Base-by-base conservation (phyloP, 108 stramenopile genomes). In the Conticribra guillardii region DNA sequence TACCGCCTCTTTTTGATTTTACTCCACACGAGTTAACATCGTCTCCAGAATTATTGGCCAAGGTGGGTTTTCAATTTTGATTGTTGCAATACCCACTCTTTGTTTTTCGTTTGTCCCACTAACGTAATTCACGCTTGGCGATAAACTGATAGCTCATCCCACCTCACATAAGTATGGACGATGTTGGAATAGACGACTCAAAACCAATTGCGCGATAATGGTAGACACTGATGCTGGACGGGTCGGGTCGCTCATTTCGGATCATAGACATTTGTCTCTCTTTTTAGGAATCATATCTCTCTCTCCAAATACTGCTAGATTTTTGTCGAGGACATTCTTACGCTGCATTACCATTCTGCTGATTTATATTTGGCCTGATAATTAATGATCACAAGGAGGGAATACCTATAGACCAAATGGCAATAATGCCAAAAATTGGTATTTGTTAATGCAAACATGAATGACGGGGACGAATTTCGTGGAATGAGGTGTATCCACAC, bases 1-100 rank as follows among this genome's bases (percentile, higher is more conserved):
- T 95, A 18, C 95, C 96, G 0, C 81, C 87, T 2, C 77, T 97
- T 8, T 98, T 96, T 85, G 92, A 96, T 61, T 96, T 96, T 77
- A 98, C 97, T 22, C 64, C 65, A 15, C 87, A 89, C 54, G 97
- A 98, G 66, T 60, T 94, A 54, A 51, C 37, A 11, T 54, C 67
- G 7, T 22, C 75, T 14, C 79, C 84, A n/a, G 92, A 93, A 21
- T 60, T 91, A 44, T 64, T 91, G 60, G 84, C 84, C 1, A 92
- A 88, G 78, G 54, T 82, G 46, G 67, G 60, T 45, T 44, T 19
- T 23, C 1, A 18, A 31, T 26, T 57, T 18, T 2, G 1, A 37
- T 3, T 69, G 37, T 41, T n/a, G 34, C 17, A 41, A 1, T 19
- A 50, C 15, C 32, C 27, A 34, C 17, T 30, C 23, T 28, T 44